Evolutionary conservation across 768 basidiomycete genomes (phyloP).

Genomic region (Suillus alpinus): DNA sequence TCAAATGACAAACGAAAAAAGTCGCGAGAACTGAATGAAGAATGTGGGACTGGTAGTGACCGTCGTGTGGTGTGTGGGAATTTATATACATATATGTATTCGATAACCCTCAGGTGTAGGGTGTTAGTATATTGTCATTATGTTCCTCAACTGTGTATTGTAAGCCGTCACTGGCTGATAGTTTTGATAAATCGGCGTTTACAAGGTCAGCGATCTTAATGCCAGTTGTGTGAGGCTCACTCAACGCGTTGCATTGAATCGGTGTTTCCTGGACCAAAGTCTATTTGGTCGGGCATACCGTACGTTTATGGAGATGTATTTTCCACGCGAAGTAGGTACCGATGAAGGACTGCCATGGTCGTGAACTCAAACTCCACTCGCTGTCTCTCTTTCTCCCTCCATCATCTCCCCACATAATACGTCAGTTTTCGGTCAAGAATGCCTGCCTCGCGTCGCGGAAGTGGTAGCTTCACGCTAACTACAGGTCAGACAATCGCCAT

Average conservation of each 20-base stretch:
- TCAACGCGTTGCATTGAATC: background rate
- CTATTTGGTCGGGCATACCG: background rate
- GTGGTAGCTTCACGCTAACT: slow-evolving; percentile 69
- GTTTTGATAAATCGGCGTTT: background rate
- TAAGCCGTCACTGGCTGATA: background rate
- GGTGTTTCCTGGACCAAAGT: background rate
- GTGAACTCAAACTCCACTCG: slow-evolving; percentile 17
- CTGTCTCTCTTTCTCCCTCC: slow-evolving; percentile 12
- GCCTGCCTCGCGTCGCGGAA: slow-evolving; percentile 74
- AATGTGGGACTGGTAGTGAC: background rate
- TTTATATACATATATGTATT: background rate
- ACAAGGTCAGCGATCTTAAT: background rate
- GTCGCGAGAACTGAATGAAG: background rate
- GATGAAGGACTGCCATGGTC: slow-evolving; percentile 6
- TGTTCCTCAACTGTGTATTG: background rate
- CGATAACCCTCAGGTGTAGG: background rate
- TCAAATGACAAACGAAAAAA: background rate
- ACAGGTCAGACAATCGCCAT: slow-evolving; percentile 79
- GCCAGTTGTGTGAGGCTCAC: background rate
- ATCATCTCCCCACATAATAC: slow-evolving; percentile 6
- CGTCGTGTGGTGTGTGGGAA: background rate
- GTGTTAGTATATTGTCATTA: background rate
- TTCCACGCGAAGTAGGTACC: slow-evolving; percentile 21
- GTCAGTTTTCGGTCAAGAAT: slow-evolving; percentile 32
- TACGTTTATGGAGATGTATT: slow-evolving; percentile 8